Evolutionary conservation across 345 rosid genomes (phyloP).

Genomic region (Acer negundo): DNA sequence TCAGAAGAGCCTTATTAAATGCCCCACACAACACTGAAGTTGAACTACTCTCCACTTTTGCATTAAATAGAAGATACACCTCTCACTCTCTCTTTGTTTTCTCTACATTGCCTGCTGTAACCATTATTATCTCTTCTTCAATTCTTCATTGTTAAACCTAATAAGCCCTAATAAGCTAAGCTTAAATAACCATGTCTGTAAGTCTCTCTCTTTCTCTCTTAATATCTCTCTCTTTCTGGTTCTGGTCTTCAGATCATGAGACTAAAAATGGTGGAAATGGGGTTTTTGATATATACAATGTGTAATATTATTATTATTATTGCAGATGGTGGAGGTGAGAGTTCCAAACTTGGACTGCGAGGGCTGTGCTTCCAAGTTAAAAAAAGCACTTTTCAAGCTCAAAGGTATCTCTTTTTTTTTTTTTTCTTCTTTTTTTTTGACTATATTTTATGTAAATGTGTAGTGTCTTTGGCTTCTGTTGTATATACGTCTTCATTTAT

Average conservation of each 20-base stretch:
- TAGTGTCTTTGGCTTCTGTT: too few relatives aligned
- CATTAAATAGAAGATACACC: neutral
- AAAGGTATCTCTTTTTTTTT: conserved; percentile 52
- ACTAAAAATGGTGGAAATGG: neutral
- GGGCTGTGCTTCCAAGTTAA: conserved; percentile 90
- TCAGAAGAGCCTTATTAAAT: conserved; percentile 12
- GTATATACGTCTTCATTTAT: too few relatives aligned
- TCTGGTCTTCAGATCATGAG: neutral
- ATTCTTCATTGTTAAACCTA: neutral
- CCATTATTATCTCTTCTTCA: neutral
- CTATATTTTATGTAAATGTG: neutral
- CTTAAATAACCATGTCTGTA: conserved; percentile 49
- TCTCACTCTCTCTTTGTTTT: neutral
- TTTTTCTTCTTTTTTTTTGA: too few relatives aligned
- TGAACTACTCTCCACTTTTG: conserved; percentile 3
- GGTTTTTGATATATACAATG: neutral
- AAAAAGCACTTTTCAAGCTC: conserved; percentile 80
- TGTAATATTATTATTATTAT: neutral
- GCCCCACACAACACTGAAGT: neutral
- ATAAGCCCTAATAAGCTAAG: neutral
- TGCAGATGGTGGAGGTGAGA: conserved; percentile 79
- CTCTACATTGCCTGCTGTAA: neutral
- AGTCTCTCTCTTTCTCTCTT: conserved; percentile 22
- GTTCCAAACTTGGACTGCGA: conserved; percentile 91
- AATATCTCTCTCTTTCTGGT: neutral